phyloP scores from a whole-genome alignment of 345 rosid genomes.

The Theobroma cacao region DNA sequence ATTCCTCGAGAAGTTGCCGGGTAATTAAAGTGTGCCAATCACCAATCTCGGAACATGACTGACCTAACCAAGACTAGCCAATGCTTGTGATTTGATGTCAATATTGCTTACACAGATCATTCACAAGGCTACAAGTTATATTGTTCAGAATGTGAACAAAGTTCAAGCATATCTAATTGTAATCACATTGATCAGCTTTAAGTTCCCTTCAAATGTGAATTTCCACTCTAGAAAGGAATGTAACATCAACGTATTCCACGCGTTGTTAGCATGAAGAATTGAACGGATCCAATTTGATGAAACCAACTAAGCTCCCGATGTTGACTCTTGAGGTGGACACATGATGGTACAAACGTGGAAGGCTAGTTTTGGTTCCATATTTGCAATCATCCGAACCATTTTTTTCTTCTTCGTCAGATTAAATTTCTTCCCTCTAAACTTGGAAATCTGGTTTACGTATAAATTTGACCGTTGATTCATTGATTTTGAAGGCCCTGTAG shows the following conservation, averaged over 20 bases:
- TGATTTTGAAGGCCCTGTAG: not conserved
- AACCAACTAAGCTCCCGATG: not conserved
- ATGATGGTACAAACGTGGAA: not conserved
- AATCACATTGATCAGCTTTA: not conserved
- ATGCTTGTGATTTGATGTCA: not conserved
- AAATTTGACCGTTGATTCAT: not conserved
- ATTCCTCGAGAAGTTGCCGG: not conserved
- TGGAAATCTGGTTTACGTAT: not conserved
- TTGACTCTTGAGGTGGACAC: too few relatives aligned
- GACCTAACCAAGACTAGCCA: not conserved
- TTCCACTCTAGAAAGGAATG: too few relatives aligned
- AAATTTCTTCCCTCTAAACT: not conserved
- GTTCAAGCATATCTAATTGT: too few relatives aligned
- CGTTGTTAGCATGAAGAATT: not conserved
- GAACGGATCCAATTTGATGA: not conserved
- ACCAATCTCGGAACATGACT: conserved; percentile 7
- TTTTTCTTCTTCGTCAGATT: not conserved
- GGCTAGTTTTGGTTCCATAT: not conserved
- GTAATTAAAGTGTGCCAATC: not conserved
- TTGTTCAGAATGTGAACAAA: too few relatives aligned
- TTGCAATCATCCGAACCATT: not conserved
- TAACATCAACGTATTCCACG: too few relatives aligned
- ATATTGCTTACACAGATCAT: not conserved
- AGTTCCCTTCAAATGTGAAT: not conserved
- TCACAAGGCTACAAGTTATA: not conserved